These are phyloP conservation scores for Ophiognomonia clavigignenti-juglandacearum DNA, from an alignment of 2,329 filamentous ascomycete species.

Conservation along the genomic window DNA sequence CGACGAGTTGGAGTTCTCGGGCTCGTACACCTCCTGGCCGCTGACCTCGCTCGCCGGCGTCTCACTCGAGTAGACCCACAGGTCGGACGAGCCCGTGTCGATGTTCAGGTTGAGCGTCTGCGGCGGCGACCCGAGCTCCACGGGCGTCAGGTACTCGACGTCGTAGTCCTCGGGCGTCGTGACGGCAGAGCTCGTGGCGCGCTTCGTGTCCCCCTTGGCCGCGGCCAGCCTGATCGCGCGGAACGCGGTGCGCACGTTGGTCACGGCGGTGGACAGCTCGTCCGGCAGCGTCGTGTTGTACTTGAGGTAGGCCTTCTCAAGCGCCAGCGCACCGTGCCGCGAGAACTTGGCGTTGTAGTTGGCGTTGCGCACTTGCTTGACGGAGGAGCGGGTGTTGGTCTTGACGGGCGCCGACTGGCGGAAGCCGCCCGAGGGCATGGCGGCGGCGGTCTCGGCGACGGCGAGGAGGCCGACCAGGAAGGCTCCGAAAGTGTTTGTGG, in stretches of 20 bases:
- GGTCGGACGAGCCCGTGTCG: conserved; percentile 41
- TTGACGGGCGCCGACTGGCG: conserved; percentile 11
- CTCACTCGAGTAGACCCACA: conserved; percentile 31
- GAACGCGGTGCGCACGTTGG: conserved; percentile 18
- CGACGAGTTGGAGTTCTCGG: conserved; percentile 33
- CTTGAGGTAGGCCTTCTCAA: conserved; percentile 35
- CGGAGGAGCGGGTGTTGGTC: conserved; percentile 8
- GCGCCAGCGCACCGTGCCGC: conserved; percentile 27
- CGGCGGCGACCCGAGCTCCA: conserved; percentile 32
- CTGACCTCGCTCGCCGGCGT: conserved; percentile 22
- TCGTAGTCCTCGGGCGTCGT: conserved; percentile 25
- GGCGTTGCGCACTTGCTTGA: conserved; percentile 18
- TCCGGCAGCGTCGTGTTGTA: conserved; percentile 30
- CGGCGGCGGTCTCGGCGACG: conserved; percentile 15
- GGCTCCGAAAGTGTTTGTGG: conserved; percentile 13
- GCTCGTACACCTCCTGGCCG: conserved; percentile 37
- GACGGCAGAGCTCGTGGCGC: conserved; percentile 25
- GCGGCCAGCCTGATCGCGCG: conserved; percentile 7
- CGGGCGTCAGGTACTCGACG: conserved; percentile 30
- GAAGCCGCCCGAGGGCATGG: conserved; percentile 13
- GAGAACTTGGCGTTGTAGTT: conserved; percentile 26
- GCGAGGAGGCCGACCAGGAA: conserved; percentile 17
- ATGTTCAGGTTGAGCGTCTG: conserved; percentile 39
- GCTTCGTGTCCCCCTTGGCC: conserved; percentile 18
- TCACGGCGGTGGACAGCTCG: conserved; percentile 25